Percentiles rank a stretch among this genome's conserved stretches.
Conservation (phyloP, 1,139 yeast species). For the Scheffersomyces lignicola region DNA sequence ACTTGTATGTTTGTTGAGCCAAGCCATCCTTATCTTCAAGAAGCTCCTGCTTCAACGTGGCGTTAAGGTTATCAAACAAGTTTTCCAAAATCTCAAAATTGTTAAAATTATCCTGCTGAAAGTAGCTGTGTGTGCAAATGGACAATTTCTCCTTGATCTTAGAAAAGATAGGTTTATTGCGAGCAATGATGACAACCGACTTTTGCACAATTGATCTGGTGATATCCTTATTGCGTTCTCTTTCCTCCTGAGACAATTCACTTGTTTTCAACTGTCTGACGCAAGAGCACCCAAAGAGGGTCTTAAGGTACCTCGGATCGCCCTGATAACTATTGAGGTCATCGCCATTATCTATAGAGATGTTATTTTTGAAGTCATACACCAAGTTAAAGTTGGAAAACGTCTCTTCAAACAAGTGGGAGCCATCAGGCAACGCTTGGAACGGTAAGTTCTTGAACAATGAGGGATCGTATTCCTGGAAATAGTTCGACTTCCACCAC, state of each 20-base stretch:
- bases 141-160: slow-evolving; percentile 88
- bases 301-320: slow-evolving; percentile 55
- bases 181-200: slow-evolving; percentile 81
- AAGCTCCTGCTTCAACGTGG: slow-evolving; percentile 20
- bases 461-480: slow-evolving; percentile 34
- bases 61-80: slow-evolving; percentile 69
- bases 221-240: slow-evolving; percentile 60
- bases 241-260: slow-evolving; percentile 48
- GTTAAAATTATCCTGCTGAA: slow-evolving; percentile 73
- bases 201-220: slow-evolving; percentile 92
- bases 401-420: slow-evolving; percentile 88
- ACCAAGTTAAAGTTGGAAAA: slow-evolving; percentile 86
- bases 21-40: slow-evolving; percentile 3
- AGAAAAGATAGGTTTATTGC: slow-evolving; percentile 78
- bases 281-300: slow-evolving; percentile 92
- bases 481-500: slow-evolving; percentile 78
- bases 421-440: slow-evolving; percentile 95
- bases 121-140: slow-evolving; percentile 84
- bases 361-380: slow-evolving; percentile 59
- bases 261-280: slow-evolving; percentile 76
- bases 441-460: slow-evolving; percentile 91
- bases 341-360: slow-evolving; percentile 44
- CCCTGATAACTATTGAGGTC: slow-evolving; percentile 46
- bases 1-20: too few species aligned
- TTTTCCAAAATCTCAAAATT: slow-evolving; percentile 69